Conservation (phyloP, 2,329 filamentous ascomycete species). For the Davidsoniella eucalypti region DNA sequence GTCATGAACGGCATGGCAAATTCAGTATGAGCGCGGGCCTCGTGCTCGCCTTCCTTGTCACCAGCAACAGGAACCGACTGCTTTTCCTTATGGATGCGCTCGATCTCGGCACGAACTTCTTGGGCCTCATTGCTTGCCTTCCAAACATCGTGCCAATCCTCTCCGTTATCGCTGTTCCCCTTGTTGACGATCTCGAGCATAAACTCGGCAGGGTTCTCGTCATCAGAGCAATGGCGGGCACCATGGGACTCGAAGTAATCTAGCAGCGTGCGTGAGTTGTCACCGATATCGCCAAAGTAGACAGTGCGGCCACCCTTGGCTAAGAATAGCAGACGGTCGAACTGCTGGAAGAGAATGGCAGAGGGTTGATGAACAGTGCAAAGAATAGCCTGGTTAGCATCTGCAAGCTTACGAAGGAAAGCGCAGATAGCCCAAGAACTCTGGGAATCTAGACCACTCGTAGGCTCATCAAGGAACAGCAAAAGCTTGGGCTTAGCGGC, state of each 20-base stretch:
- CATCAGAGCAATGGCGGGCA: conserved; percentile 37
- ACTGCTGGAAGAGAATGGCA: conserved; percentile 35
- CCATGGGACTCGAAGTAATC: conserved; percentile 51
- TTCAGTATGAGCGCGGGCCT: conserved; percentile 33
- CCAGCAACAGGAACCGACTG: conserved; percentile 14
- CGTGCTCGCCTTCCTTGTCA: conserved; percentile 13
- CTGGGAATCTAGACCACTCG: conserved; percentile 45
- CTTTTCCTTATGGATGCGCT: conserved; percentile 40
- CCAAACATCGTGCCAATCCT: conserved; percentile 57
- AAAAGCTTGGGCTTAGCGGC: conserved; percentile 40
- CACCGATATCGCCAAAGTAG: conserved; percentile 52
- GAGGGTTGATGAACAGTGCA: conserved; percentile 40
- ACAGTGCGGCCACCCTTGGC: conserved; percentile 49
- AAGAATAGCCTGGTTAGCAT: conserved; percentile 34
- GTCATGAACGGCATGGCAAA: conserved; percentile 59
- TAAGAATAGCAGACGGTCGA: conserved; percentile 47
- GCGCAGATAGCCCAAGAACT: conserved; percentile 46
- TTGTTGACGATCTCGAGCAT: conserved; percentile 43
- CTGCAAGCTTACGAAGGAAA: conserved; percentile 44
- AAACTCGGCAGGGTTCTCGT: conserved; percentile 61
- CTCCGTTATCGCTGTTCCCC: conserved; percentile 22
- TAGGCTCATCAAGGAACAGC: conserved; percentile 46
- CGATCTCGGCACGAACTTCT: conserved; percentile 42
- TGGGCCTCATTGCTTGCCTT: conserved; percentile 33
- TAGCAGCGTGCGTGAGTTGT: conserved; percentile 38